Base-by-base conservation (phyloP, 352 stramenopile species). In the Aphanomyces euteiches region DNA sequence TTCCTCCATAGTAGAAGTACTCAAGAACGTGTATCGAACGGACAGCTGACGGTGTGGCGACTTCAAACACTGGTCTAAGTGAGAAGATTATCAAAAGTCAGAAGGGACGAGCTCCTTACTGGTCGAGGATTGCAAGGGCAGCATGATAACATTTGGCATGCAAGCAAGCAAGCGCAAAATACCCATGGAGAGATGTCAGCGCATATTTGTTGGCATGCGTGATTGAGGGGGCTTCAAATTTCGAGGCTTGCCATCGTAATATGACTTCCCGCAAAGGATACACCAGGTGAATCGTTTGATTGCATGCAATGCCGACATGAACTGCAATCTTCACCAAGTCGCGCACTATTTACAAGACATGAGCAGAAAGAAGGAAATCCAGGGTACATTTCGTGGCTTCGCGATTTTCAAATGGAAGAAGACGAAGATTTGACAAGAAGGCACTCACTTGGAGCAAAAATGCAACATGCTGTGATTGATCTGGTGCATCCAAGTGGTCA, bases 1-100 rank as follows among this genome's bases (percentile, higher is more conserved):
- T 57, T 12, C 85, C 88, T 50, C 84, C 87, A 67, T 94, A 94
- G 78, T 93, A 96, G 57, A 83, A 82, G 69, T 96, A 96, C 58
- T 82, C 74, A 58, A 93, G 71, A 64, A 93, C 88, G 73, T 94
- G 83, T 19, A 90, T 82, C 17, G 73, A 72, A 15, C 34, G 70
- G 48, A 48, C 13, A 75, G 15, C 70, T 39, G 28, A 7, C 57
- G n/a, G n/a, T 34, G 47, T 8, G 45, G 58, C 28, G 8, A 56
- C 7, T 41, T 54, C 21, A 4, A 54, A 68, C 7, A 65, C n/a
- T 40, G 39, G 50, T 13, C 56, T 65, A 37, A 12, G 2, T 48
- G 17, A 39, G 7, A 72, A 12, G 12, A 39, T 60, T 19, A 73
- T 8, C 1, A 79, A 13, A 21, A 13, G 7, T 54, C n/a, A 21